Evolutionary conservation across 2,329 filamentous ascomycete species (phyloP).

Genomic region (Zasmidium cellare): DNA sequence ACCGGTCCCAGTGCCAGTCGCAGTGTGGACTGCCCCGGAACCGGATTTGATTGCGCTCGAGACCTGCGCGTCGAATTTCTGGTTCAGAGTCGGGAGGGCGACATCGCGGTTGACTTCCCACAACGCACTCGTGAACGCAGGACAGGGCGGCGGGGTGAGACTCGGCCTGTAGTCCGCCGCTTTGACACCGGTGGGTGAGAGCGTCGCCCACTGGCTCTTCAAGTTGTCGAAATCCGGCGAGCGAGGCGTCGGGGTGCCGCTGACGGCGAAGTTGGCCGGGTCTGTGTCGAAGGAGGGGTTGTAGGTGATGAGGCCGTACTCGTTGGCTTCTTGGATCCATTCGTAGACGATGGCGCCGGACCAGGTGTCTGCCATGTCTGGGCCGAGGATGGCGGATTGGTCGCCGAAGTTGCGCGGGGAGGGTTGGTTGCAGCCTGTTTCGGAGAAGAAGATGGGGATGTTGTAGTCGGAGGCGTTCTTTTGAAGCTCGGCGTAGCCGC

Average conservation of each 20-base stretch:
- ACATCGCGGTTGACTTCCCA: conserved; percentile 75
- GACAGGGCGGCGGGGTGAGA: conserved; percentile 66
- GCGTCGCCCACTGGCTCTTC: conserved; percentile 71
- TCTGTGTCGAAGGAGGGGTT: conserved; percentile 53
- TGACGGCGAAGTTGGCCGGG: conserved; percentile 55
- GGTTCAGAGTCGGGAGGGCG: conserved; percentile 66
- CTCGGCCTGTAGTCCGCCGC: conserved; percentile 65
- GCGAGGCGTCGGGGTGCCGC: conserved; percentile 72
- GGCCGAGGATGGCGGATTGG: conserved; percentile 73
- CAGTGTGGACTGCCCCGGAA: neutral
- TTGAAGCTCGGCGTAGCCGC: conserved; percentile 71
- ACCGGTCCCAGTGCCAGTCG: neutral
- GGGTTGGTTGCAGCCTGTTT: conserved; percentile 77
- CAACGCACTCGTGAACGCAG: conserved; percentile 63
- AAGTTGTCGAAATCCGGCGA: conserved; percentile 78
- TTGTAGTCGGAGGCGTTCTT: conserved; percentile 67
- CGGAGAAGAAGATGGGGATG: conserved; percentile 87
- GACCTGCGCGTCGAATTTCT: conserved; percentile 13
- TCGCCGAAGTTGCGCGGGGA: conserved; percentile 66
- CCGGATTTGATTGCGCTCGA: conserved; percentile 4
- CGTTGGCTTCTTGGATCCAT: conserved; percentile 82
- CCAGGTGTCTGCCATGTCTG: conserved; percentile 68
- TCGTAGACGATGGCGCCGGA: conserved; percentile 85
- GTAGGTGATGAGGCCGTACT: conserved; percentile 79
- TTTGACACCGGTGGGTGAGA: conserved; percentile 68